Percentiles rank a stretch among this genome's conserved stretches.
These are phyloP conservation scores for Boletus insuetus DNA, from an alignment of 768 basidiomycete species.

Conservation along the genomic window DNA sequence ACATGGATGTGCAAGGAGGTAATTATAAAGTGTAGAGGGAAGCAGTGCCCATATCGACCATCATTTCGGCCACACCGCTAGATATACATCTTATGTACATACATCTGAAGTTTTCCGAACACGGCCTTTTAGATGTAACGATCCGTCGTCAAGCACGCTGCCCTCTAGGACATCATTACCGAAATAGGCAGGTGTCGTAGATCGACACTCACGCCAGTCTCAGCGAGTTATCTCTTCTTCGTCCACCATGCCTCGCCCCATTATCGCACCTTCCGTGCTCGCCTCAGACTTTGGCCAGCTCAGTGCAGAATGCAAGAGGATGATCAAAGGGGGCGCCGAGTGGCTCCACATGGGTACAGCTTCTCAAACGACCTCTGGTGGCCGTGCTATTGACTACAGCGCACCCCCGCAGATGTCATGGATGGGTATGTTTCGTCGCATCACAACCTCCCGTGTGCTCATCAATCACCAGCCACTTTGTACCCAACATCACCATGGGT, in stretches of 20 bases:
- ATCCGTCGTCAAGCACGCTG: constrained; percentile 1
- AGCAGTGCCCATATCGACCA: neutral
- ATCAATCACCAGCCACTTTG: constrained; percentile 74
- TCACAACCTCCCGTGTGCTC: neutral
- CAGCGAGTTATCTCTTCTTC: constrained; percentile 1
- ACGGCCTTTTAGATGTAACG: neutral
- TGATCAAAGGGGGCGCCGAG: constrained; percentile 93
- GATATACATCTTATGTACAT: too few relatives aligned
- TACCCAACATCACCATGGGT: constrained; percentile 99
- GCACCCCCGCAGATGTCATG: constrained; percentile 81
- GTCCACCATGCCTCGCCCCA: constrained; percentile 71
- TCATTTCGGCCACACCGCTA: neutral
- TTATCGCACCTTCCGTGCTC: constrained; percentile 95
- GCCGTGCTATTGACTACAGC: constrained; percentile 8
- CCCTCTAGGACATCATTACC: neutral
- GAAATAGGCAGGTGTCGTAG: constrained; percentile 30
- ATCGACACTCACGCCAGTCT: constrained; percentile 9
- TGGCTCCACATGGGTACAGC: constrained; percentile 94
- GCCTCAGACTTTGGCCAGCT: constrained; percentile 97
- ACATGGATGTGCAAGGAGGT: too few relatives aligned
- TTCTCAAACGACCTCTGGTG: constrained; percentile 2
- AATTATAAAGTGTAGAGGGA: neutral
- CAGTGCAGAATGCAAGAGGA: constrained; percentile 91
- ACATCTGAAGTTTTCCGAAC: too few relatives aligned
- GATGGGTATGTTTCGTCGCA: constrained; percentile 64